Base-by-base conservation (phyloP, 2,329 filamentous ascomycete genomes). In the Xylaria sp. region DNA sequence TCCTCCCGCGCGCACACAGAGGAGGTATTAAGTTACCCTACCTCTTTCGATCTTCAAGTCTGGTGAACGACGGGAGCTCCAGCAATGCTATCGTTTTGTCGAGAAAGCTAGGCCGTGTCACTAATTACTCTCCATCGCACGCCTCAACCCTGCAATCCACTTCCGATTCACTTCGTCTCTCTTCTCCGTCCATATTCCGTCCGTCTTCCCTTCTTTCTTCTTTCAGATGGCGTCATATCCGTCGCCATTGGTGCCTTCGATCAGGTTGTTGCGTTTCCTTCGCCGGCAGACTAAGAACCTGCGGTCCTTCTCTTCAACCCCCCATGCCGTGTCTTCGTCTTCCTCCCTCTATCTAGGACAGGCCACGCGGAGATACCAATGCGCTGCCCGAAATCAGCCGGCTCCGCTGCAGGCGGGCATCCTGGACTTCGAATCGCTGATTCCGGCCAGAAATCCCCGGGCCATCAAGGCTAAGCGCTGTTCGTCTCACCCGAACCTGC, bases 231-330 rank as follows among this genome's bases (percentile, higher is more conserved):
- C 76, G 65, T 34, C 49, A 16, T 73, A 75, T 61, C 67, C 79
- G 68, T 75, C 73, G 63, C 66, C 71, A 47, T 76, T 78, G 53
- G 81, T 79, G 55, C 83, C 83, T 30, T 85, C 82, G 55, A 74
- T 74, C 65, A 77, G 73, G 60, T 82, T 93, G 18, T 79, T 94
- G 63, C 86, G 85, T 66, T 93, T 90, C 72, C 80, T 94, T 64
- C 86, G 85, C 66, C 83, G 79, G 57, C 90, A 92, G 73, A 85
- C 88, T 65, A 82, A 89, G 67, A 78, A 78, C 57, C 70, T 82
- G 51, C 78, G 75, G 63, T 81, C 83, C 67, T 80, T 82, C 72
- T 76, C 71, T 57, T 71, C 76, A 57, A 78, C 76, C 67, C 69
- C 72, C 59, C 23, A 4, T 9, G 61, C 58, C 7, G 44, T 55